Percentiles rank a stretch among this genome's conserved stretches.
Conservation (phyloP, 169 alveolate genomes). For the Babesia ovis region DNA sequence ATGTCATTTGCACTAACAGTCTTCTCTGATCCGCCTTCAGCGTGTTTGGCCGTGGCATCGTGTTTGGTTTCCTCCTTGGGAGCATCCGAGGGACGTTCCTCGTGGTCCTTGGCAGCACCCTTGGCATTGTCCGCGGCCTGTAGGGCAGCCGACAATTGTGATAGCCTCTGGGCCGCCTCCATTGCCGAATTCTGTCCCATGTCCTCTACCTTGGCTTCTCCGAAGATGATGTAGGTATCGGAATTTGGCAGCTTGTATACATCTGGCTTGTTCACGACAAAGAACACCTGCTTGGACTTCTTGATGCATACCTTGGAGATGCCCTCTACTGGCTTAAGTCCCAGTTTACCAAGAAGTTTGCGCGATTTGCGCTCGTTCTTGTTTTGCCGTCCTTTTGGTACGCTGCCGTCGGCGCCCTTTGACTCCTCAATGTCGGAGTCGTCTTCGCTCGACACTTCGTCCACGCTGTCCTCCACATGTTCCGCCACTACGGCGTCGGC, state of each 20-base stretch:
- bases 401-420: constrained; percentile 45
- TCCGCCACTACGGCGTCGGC: constrained; percentile 13
- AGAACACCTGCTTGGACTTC: constrained; percentile 89
- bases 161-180: constrained; percentile 75
- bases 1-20: constrained; percentile 69
- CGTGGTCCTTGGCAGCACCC: not conserved
- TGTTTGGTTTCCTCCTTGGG: not conserved
- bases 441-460: constrained; percentile 57
- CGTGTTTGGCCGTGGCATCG: not conserved
- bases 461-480: constrained; percentile 52
- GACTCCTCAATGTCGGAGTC: constrained; percentile 58
- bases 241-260: constrained; percentile 89
- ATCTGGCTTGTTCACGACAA: constrained; percentile 92
- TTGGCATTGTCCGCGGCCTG: constrained; percentile 33
- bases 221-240: constrained; percentile 94
- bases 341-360: constrained; percentile 90
- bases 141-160: constrained; percentile 56
- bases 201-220: constrained; percentile 94
- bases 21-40: constrained; percentile 7
- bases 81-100: constrained; percentile 14
- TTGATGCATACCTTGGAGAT: constrained; percentile 90
- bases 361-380: constrained; percentile 94
- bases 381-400: constrained; percentile 67
- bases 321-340: constrained; percentile 89
- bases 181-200: constrained; percentile 74